Percentiles rank a stretch among this genome's conserved stretches.
Evolutionary conservation across 1,284 basidiomycete genomes (phyloP).

Genomic region (Vanrija sp.): DNA sequence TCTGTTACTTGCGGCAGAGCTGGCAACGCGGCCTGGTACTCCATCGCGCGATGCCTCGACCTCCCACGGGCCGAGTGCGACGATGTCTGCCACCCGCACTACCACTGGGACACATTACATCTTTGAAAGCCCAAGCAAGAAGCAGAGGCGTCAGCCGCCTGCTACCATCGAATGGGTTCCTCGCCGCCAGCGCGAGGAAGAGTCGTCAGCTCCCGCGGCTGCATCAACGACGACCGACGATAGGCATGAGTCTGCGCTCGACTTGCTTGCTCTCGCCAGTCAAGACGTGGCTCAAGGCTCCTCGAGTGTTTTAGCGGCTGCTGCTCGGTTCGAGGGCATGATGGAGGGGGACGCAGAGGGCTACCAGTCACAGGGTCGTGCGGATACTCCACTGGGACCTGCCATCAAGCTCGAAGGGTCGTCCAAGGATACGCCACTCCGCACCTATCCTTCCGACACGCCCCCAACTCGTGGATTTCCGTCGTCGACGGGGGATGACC

Average conservation of each 20-base stretch:
- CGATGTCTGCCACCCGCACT: slow-evolving; percentile 32
- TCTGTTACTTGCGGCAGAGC: slow-evolving; percentile 41
- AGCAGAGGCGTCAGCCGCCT: slow-evolving; percentile 14
- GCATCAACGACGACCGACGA: slow-evolving; percentile 1
- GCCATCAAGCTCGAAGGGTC: slow-evolving; percentile 30
- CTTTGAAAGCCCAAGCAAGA: slow-evolving; percentile 30
- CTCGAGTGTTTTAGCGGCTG: slow-evolving; percentile 4
- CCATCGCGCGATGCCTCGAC: slow-evolving; percentile 24
- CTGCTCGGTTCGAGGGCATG: slow-evolving; percentile 17
- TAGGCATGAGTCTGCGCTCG: slow-evolving; percentile 31
- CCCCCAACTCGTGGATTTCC: slow-evolving; percentile 10
- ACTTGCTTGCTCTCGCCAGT: slow-evolving; percentile 41
- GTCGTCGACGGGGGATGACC: slow-evolving; percentile 8
- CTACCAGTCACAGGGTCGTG: slow-evolving; percentile 1
- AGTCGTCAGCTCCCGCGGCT: slow-evolving; percentile 2
- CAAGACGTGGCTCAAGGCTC: slow-evolving; percentile 22
- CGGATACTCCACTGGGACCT: slow-evolving; percentile 28
- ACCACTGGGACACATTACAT: slow-evolving; percentile 19
- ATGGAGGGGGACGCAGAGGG: slow-evolving; percentile 6
- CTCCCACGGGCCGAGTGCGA: slow-evolving; percentile 13
- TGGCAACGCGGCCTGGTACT: slow-evolving; percentile 38
- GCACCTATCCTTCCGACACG: no score
- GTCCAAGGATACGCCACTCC: slow-evolving; percentile 14
- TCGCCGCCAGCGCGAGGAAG: slow-evolving; percentile 9
- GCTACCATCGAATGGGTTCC: slow-evolving; percentile 19